Conservation (phyloP, 371 early-diverging fungal species). For the Lichtheimia corymbifera region DNA sequence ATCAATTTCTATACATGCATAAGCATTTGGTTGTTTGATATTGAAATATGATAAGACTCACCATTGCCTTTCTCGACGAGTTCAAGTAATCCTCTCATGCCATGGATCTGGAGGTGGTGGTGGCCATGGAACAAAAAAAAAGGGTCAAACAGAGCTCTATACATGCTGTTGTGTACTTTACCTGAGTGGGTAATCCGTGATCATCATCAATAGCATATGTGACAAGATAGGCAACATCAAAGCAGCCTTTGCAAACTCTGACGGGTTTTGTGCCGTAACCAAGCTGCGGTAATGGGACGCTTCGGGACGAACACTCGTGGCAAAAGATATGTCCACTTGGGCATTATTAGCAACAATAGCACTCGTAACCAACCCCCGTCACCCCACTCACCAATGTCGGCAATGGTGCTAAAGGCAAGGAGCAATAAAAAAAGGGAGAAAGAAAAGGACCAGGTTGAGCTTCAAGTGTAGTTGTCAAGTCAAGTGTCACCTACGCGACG, state of each 20-base stretch:
- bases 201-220: conserved; percentile 66
- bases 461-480: too few relatives aligned
- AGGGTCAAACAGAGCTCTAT: neutral
- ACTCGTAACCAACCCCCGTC: too few relatives aligned
- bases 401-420: conserved; percentile 57
- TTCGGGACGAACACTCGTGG: conserved; percentile 59
- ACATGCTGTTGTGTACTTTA: conserved; percentile 14
- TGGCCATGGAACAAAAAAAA: too few relatives aligned
- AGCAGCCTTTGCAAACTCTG: conserved; percentile 63
- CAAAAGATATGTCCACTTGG: conserved; percentile 65
- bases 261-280: conserved; percentile 62
- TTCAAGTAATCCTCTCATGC: conserved; percentile 64
- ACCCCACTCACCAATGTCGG: conserved; percentile 55
- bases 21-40: neutral
- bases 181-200: conserved; percentile 61
- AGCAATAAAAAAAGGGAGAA: too few relatives aligned
- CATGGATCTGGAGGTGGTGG: conserved; percentile 49
- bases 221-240: conserved; percentile 64
- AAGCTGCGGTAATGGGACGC: conserved; percentile 62
- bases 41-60: conserved; percentile 1
- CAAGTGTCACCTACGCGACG: conserved; percentile 37
- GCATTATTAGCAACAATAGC: neutral
- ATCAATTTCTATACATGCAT: conserved; percentile 39
- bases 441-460: neutral
- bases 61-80: conserved; percentile 60